phyloP scores from a whole-genome alignment of 176 grass and related monocot species.

The Pontederia crassipes region DNA sequence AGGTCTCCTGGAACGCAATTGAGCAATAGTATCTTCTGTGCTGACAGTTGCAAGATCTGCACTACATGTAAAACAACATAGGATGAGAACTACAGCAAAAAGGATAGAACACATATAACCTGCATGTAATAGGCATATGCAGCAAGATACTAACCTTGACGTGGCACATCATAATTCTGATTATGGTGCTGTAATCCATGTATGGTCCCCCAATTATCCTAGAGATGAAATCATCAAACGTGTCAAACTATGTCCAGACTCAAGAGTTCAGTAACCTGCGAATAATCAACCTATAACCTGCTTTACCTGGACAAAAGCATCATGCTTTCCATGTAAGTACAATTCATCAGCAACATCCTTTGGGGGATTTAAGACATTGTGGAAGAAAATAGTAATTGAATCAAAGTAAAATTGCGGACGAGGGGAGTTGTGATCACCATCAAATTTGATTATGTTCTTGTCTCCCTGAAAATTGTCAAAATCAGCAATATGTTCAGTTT shows the following conservation, averaged over 20 bases:
- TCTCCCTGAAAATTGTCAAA: conserved; percentile 60
- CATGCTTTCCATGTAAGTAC: conserved; percentile 37
- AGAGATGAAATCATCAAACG: conserved; percentile 11
- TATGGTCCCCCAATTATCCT: conserved; percentile 67
- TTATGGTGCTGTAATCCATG: conserved; percentile 52
- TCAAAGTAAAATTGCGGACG: conserved; percentile 97
- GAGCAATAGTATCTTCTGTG: conserved; percentile 92
- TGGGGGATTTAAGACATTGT: conserved; percentile 90
- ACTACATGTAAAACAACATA: conserved; percentile 19
- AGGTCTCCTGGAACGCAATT: conserved; percentile 77
- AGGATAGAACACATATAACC: conserved; percentile 6
- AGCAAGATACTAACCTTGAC: conserved; percentile 41
- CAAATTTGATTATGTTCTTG: conserved; percentile 99
- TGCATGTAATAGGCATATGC: conserved; percentile 7
- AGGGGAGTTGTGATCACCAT: conserved; percentile 95
- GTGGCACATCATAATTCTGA: conserved; percentile 37
- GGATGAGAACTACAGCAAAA: conserved; percentile 12
- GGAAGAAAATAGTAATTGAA: conserved; percentile 99
- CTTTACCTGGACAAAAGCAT: conserved; percentile 47
- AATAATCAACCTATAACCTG: conserved; percentile 7
- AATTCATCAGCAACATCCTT: conserved; percentile 45
- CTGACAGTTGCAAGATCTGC: conserved; percentile 35
- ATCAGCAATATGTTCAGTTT: not conserved
- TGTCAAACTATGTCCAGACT: not conserved
- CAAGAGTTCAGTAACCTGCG: not conserved